Conservation (phyloP, 2,329 filamentous ascomycete genomes). For the Byssothecium circinans region DNA sequence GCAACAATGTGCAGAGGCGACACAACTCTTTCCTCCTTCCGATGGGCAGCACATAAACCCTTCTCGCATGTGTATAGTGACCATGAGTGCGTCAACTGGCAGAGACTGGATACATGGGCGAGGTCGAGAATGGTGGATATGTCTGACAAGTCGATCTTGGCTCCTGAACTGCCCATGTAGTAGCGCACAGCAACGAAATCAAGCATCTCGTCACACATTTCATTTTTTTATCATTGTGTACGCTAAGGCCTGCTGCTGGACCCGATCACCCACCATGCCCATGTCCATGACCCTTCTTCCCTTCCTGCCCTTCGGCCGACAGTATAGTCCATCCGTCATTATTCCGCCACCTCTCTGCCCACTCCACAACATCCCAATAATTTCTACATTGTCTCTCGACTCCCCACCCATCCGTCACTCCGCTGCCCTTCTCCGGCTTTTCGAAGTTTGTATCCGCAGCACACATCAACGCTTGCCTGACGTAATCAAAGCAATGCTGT, state of each 20-base stretch:
- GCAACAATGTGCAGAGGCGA: slow-evolving; percentile 10
- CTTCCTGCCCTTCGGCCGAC: background rate
- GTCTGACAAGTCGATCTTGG: slow-evolving; percentile 2
- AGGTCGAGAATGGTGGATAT: slow-evolving; percentile 10
- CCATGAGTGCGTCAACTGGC: slow-evolving; percentile 14
- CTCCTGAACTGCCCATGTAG: background rate
- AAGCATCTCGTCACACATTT: too few species aligned
- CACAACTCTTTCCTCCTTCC: slow-evolving; percentile 6
- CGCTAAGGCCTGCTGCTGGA: too few species aligned
- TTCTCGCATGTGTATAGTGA: slow-evolving; percentile 3
- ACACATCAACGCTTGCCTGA: slow-evolving; percentile 16
- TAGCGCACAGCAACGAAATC: background rate
- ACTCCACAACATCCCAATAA: slow-evolving; percentile 6
- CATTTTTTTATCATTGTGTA: too few species aligned
- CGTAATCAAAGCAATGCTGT: slow-evolving; percentile 18
- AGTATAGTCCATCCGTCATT: background rate
- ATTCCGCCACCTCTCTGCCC: slow-evolving; percentile 7
- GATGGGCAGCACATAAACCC: background rate
- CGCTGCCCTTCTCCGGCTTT: slow-evolving; percentile 5
- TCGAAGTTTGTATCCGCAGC: slow-evolving; percentile 16
- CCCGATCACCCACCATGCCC: background rate
- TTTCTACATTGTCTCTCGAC: slow-evolving; percentile 9
- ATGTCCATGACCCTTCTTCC: background rate
- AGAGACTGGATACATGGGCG: slow-evolving; percentile 2
- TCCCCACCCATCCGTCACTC: slow-evolving; percentile 11